Evolutionary conservation across 2,329 filamentous ascomycete genomes (phyloP), one percentile per base, ranked within the genome.

Genomic region (Herpotrichia juniperi): DNA sequence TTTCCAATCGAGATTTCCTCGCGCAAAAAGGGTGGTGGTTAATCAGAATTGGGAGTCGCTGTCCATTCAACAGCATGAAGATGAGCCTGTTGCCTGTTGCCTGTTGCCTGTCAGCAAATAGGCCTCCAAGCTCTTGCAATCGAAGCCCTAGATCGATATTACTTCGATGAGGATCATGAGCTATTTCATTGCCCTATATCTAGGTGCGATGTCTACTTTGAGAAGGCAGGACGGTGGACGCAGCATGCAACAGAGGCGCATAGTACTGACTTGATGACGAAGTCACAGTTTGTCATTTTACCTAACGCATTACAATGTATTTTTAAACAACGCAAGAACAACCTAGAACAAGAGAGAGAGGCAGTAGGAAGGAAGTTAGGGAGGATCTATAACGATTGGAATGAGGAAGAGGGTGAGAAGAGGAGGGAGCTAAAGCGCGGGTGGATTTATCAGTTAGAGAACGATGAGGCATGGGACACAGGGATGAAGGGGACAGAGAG

Each of bases 91-190:
- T 28, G 30, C 42, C 48, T 12, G 40, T 57, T 28, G 30, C 49
- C 12, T 42, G n/a, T n/a, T 28, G 32, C 14, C 35, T 55, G n/a
- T n/a, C 54, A 56, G 17, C 11, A 43, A 42, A 14, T 19, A 16
- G 54, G 48, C 28, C 46, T 60, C 9, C 46, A 45, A 48, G 31
- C 48, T 31, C 50, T 58, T 39, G 26, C 39, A 24, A 50, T 62
- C 19, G 57, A 62, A 57, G 59, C 59, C 21, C 42, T 60, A 22
- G 57, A 62, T 28, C 50, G 52, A 10, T 40, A 62, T 48, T 37
- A 59, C 42, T 62, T 62, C 37, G 50, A 54, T 17, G 48, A 45
- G 31, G 31, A 34, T 3, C 43, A 44, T 10, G 39, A 46, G 25
- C 30, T 44, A 12, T 60, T 62, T 39, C 8, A 28, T 22, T 62